These are phyloP conservation scores for Raphidocelis subcapitata DNA, from an alignment of 139 green algal genomes.

Conservation along the genomic window DNA sequence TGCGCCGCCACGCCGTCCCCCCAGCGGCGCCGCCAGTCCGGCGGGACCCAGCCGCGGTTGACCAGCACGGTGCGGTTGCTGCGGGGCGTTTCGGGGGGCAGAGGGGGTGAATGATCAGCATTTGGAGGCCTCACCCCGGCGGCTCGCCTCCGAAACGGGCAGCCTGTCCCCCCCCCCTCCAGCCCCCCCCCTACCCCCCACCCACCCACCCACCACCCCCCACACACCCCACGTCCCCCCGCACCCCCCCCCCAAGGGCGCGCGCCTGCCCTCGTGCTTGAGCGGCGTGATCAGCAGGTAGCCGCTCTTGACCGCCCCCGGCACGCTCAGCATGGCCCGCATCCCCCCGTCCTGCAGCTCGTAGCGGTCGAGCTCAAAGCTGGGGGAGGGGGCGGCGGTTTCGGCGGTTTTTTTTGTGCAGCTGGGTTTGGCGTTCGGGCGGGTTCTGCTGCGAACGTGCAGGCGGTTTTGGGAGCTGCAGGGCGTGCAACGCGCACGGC, in stretches of 20 bases:
- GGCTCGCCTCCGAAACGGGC: no score
- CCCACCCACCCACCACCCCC: no score
- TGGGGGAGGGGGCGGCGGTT: no score
- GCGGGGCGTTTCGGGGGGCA: not conserved
- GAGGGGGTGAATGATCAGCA: not conserved
- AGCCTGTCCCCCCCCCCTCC: no score
- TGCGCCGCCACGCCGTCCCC: not conserved
- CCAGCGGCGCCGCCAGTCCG: conserved; percentile 26
- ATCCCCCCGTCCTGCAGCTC: conserved; percentile 14
- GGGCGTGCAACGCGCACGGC: not conserved
- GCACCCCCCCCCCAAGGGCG: no score
- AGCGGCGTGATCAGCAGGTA: conserved; percentile 27
- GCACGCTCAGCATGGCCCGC: conserved; percentile 18
- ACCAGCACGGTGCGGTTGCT: conserved; percentile 31
- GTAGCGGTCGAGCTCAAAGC: conserved; percentile 18
- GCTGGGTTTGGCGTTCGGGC: no score
- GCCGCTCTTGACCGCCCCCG: conserved; percentile 24
- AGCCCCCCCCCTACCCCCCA: no score
- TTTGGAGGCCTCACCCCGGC: no score
- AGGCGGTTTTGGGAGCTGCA: not conserved
- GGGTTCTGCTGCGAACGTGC: no score
- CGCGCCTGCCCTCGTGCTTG: conserved; percentile 7
- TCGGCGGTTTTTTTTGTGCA: no score
- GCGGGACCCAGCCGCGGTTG: conserved; percentile 31
- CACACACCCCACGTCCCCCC: no score